Evolutionary conservation across 176 grass and related monocot genomes (phyloP), one percentile per base, ranked within the genome.

Genomic region (Oropetium thomaeum): DNA sequence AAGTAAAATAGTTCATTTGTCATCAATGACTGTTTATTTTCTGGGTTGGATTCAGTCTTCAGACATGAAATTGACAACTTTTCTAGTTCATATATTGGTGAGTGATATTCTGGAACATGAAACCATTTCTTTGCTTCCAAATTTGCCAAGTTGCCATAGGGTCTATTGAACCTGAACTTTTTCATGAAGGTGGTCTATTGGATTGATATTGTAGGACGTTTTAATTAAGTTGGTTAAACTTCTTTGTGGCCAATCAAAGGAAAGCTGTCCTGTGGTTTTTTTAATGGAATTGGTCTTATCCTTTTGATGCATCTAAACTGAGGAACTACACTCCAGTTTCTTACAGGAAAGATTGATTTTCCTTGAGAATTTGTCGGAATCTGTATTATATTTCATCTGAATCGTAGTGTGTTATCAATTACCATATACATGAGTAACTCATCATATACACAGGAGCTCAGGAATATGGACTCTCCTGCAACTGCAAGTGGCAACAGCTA

Each of bases 381-480:
- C 20, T 61, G 41, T 32, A 60, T 9, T 86, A 80, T 86, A 65
- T 69, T 62, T 75, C 17, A 38, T 68, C 51, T 74, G 41, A 67
- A 79, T 48, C 44, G 29, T 43, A 19, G 33, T 63, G 34, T 75
- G 19, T 69, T 43, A 48, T 26, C 63, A 26, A 9, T 37, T 23
- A 65, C 67, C 76, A 80, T 75, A 59, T 69, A 75, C 77, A 80
- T 30, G 59, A 79, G 62, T 70, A 67, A 60, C 31, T 67, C 45
- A 42, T 17, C 54, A 44, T 71, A 62, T 77, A 77, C 57, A 74
- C 38, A 58, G 48, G 39, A 79, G 11, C 40, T 34, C 32, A 26
- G 70, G 28, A 43, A 54, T 32, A 48, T 45, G 37, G 20, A 29
- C 28, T n/a, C 16, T 15, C 58, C 40, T 37, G 29, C 61, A 74